Evolutionary conservation across 1,139 yeast species (phyloP).

Genomic region (Suhomyces chickasaworum): DNA sequence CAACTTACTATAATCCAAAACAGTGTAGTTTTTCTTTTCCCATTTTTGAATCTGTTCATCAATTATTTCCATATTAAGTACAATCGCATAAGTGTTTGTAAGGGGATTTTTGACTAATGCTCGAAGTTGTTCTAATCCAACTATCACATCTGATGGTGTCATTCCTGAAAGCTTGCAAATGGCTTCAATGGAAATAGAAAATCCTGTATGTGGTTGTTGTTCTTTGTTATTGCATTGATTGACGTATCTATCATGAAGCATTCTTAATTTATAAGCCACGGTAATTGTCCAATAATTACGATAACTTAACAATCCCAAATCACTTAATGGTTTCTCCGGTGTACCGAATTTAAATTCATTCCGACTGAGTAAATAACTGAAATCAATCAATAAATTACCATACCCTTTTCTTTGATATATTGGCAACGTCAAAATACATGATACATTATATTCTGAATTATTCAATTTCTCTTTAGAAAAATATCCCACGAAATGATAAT

Average conservation of each 20-base stretch:
- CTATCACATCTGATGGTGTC: constrained; percentile 83
- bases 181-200: constrained; percentile 53
- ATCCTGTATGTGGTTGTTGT: too few species aligned
- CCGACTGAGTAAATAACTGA: constrained; percentile 77
- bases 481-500: constrained; percentile 87
- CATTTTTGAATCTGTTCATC: constrained; percentile 50
- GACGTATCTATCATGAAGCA: constrained; percentile 31
- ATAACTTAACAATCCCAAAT: constrained; percentile 81
- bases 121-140: constrained; percentile 77
- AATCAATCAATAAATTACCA: constrained; percentile 85
- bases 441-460: constrained; percentile 75
- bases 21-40: constrained; percentile 57
- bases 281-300: constrained; percentile 82
- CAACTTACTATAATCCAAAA: constrained; percentile 52
- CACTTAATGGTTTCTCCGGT: constrained; percentile 93
- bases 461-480: constrained; percentile 87
- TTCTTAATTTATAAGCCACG: constrained; percentile 48
- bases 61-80: constrained; percentile 51
- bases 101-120: constrained; percentile 53
- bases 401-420: constrained; percentile 86
- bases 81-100: constrained; percentile 54
- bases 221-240: neutral
- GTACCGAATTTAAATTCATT: constrained; percentile 82
- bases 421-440: constrained; percentile 90
- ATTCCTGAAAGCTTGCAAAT: constrained; percentile 77